These are phyloP conservation scores for Penicillium longicatenatum DNA, from an alignment of 495 filamentous ascomycete genomes.

Conservation along the genomic window DNA sequence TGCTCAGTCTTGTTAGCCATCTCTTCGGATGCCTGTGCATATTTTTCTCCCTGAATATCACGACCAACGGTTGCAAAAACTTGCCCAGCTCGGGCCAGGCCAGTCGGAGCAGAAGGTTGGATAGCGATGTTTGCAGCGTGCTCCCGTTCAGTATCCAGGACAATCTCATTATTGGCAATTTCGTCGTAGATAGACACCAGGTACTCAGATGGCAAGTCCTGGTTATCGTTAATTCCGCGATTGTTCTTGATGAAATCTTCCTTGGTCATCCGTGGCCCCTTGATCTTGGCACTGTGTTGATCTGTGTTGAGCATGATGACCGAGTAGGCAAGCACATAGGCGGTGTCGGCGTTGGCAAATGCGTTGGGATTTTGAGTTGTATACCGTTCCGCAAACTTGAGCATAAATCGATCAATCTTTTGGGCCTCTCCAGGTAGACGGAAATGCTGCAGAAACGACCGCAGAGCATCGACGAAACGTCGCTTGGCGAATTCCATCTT, in stretches of 20 bases:
- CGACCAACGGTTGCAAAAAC: conserved; percentile 87
- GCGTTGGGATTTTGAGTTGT: conserved; percentile 93
- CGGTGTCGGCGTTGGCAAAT: conserved; percentile 97
- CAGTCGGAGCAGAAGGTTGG: conserved; percentile 56
- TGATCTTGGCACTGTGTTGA: conserved; percentile 86
- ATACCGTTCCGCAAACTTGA: conserved; percentile 97
- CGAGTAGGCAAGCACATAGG: conserved; percentile 93
- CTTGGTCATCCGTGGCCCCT: conserved; percentile 80
- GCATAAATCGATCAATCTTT: conserved; percentile 99
- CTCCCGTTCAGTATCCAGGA: conserved; percentile 88
- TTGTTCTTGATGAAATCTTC: conserved; percentile 99
- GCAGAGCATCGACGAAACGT: conserved; percentile 89
- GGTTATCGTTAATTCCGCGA: conserved; percentile 94
- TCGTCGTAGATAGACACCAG: conserved; percentile 88
- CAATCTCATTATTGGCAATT: conserved; percentile 88
- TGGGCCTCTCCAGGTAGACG: conserved; percentile 94
- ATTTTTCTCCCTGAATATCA: conserved; percentile 90
- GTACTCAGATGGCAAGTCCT: conserved; percentile 92
- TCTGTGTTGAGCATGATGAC: conserved; percentile 98
- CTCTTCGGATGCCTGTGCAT: conserved; percentile 91
- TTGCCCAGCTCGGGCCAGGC: conserved; percentile 82
- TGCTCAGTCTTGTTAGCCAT: conserved; percentile 89
- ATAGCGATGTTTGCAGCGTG: conserved; percentile 73
- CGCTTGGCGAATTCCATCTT: conserved; percentile 91
- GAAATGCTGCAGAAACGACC: conserved; percentile 92